phyloP scores from a whole-genome alignment of 2,329 filamentous ascomycete genomes.

The Scedosporium apiospermum region DNA sequence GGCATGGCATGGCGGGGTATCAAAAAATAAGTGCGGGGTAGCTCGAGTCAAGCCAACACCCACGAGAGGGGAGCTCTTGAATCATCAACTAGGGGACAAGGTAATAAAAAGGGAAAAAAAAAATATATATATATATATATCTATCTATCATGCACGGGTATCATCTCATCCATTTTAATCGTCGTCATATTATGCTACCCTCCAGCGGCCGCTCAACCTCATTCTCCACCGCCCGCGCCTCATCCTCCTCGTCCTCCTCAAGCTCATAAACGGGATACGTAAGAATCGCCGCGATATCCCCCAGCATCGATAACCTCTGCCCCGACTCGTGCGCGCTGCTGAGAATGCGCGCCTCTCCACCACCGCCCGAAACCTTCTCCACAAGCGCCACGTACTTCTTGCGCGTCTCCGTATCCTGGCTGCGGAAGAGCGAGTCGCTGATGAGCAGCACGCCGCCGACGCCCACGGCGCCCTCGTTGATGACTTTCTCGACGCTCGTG shows the following conservation, averaged over 20 bases:
- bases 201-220: conserved; percentile 10
- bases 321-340: conserved; percentile 95
- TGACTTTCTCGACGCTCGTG: conserved; percentile 69
- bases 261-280: conserved; percentile 81
- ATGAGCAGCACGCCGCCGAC: conserved; percentile 76
- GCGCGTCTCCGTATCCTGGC: conserved; percentile 65
- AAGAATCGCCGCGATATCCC: conserved; percentile 80
- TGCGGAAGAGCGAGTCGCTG: conserved; percentile 80
- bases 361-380: conserved; percentile 76
- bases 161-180: background rate
- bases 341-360: conserved; percentile 72
- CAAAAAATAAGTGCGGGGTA: no score
- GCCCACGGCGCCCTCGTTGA: conserved; percentile 81
- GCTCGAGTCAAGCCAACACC: no score
- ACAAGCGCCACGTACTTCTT: conserved; percentile 78
- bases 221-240: conserved; percentile 16
- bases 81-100: no score
- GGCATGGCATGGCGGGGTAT: no score
- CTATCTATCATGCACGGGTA: background rate
- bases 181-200: conserved; percentile 7
- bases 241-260: conserved; percentile 56
- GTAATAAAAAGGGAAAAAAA: background rate
- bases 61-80: no score
- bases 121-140: no score
- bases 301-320: conserved; percentile 69